These are phyloP conservation scores for Cryomyces antarcticus DNA, from an alignment of 495 filamentous ascomycete genomes.

Conservation along the genomic window DNA sequence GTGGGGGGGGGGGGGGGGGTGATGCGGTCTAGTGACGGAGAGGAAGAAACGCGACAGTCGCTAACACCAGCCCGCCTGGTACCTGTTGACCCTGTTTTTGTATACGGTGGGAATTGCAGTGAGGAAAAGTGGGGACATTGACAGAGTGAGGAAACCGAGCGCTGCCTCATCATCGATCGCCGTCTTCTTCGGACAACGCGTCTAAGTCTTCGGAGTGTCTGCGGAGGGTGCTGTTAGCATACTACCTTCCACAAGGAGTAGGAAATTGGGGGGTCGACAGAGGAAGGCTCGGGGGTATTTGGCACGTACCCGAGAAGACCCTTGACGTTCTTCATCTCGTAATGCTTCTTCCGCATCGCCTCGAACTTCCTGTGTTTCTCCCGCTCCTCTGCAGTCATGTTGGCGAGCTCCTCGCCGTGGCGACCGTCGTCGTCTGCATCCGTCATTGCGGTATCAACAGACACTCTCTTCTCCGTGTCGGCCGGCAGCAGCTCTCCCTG, in stretches of 20 bases:
- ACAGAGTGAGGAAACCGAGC: not conserved
- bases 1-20: too few species aligned
- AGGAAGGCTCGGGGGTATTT: not conserved
- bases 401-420: slow-evolving; percentile 33
- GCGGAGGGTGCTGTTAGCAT: not conserved
- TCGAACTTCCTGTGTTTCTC: slow-evolving; percentile 88
- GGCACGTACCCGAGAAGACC: slow-evolving; percentile 54
- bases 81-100: too few species aligned
- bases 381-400: slow-evolving; percentile 53
- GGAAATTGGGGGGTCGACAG: not conserved
- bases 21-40: too few species aligned
- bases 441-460: slow-evolving; percentile 46
- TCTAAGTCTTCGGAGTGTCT: slow-evolving; percentile 18
- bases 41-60: too few species aligned
- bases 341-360: slow-evolving; percentile 79
- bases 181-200: slow-evolving; percentile 9
- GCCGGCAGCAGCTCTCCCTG: slow-evolving; percentile 25
- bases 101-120: too few species aligned
- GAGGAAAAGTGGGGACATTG: too few species aligned
- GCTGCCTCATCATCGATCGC: slow-evolving; percentile 5
- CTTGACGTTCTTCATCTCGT: slow-evolving; percentile 95
- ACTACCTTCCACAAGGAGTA: not conserved
- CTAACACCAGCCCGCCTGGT: too few species aligned
- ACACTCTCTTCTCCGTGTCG: slow-evolving; percentile 47
- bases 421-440: slow-evolving; percentile 30